Evolutionary conservation across 2,329 filamentous ascomycete species (phyloP), one percentile per base, ranked within the genome.

Genomic region (Colletotrichum somersetense): DNA sequence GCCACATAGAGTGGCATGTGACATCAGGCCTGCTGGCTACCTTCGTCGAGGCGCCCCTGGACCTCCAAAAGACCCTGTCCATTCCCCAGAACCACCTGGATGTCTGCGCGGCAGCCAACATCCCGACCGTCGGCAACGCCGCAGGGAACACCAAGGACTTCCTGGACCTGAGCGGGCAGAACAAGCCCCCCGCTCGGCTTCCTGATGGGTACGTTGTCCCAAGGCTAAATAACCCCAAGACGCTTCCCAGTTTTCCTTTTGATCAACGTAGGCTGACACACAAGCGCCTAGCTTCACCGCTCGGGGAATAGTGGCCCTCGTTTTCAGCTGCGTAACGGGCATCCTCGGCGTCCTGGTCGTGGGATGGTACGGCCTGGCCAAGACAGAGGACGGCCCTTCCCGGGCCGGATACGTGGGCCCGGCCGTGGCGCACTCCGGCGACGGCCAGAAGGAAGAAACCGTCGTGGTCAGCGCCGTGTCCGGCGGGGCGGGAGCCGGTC

Each of bases 1-100:
- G 93, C 81, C 93, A 96, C 79, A 91, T 95, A 65, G 92, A 93
- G 78, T 96, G 92, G 92, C 92, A 94, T 78, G 84, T 93, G 69
- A 82, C 87, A 1, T 89, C 89, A 3, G 92, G 92, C n/a, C 84
- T 94, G 2, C 84, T 89, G 4, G 87, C 90, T 33, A 90, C 89
- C 1, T 87, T 93, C 74, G 80, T 92, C 73, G 91, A 92, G 79
- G 87, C 89, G 0, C 91, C 91, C 0, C 78, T 86, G 4, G 86
- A 89, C 23, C 78, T 96, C 0, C 92, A 95, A 77, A 80, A 87
- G 71, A 83, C 80, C 0, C 75, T 92, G 46, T 83, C 81, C 0
- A 88, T 97, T 26, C 93, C 93, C 0, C 75, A 85, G 18, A 81
- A 88, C 65, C 89, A 91, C 73, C 79, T 85, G 53, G 87, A 88